Conservation (phyloP, 164 flowering plant species). For the Nelumbo lutea region DNA sequence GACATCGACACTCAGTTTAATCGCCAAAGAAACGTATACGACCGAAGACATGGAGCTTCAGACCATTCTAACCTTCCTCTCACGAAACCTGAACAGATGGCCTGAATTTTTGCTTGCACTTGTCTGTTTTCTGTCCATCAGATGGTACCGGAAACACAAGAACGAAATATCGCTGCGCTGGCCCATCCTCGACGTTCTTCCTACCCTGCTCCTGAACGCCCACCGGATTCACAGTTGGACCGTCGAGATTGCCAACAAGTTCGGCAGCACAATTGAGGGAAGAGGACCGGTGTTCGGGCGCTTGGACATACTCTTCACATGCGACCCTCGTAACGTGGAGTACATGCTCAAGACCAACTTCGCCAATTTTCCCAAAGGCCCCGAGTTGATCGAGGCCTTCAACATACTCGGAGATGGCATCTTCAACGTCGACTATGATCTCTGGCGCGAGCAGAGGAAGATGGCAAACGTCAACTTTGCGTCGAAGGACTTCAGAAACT, state of each 20-base stretch:
- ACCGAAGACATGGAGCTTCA: too few relatives aligned
- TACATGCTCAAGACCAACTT: conserved; percentile 32
- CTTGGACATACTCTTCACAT: conserved; percentile 20
- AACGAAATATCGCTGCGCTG: conserved; percentile 5
- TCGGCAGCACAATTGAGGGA: conserved; percentile 14
- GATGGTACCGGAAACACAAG: background rate
- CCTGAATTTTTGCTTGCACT: conserved; percentile 7
- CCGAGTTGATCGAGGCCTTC: conserved; percentile 27
- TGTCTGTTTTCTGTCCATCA: background rate
- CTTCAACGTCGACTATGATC: conserved; percentile 25
- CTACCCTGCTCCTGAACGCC: conserved; percentile 14
- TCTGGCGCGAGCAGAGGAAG: conserved; percentile 17
- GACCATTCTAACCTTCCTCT: too few relatives aligned
- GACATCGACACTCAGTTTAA: too few relatives aligned
- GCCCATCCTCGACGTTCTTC: conserved; percentile 22
- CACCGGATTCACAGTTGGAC: conserved; percentile 12
- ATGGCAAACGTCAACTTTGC: conserved; percentile 6
- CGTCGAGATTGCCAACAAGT: background rate
- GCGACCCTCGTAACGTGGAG: conserved; percentile 29
- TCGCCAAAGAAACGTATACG: too few relatives aligned
- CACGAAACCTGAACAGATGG: background rate
- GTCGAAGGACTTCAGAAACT: conserved; percentile 2
- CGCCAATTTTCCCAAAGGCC: conserved; percentile 35
- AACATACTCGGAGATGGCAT: conserved; percentile 48
- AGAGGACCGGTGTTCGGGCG: conserved; percentile 26